These are phyloP conservation scores for Henningerozyma blattae DNA, from an alignment of 805 yeast species.

Conservation along the genomic window DNA sequence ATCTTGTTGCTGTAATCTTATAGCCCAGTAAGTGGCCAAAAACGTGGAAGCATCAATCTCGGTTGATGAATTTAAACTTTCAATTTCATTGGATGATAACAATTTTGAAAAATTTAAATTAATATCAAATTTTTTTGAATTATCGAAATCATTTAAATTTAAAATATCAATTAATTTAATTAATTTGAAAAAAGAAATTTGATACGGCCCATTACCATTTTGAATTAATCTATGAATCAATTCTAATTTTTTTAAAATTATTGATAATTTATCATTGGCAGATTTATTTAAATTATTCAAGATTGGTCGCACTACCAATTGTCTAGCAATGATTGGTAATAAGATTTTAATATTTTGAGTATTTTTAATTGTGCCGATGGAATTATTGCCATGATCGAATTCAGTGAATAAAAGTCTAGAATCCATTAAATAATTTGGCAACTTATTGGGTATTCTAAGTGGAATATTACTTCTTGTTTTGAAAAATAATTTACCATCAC, in stretches of 20 bases:
- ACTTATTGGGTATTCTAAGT: constrained; percentile 38
- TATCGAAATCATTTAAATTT: neutral
- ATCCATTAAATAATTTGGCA: constrained; percentile 9
- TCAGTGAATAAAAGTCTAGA: constrained; percentile 4
- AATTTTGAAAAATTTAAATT: neutral
- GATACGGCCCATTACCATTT: constrained; percentile 28
- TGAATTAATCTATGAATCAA: constrained; percentile 35
- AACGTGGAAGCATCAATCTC: constrained; percentile 13
- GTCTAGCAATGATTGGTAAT: constrained; percentile 26
- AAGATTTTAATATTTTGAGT: constrained; percentile 16
- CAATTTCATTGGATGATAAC: neutral
- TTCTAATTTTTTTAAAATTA: constrained; percentile 32
- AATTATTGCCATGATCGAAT: constrained; percentile 13
- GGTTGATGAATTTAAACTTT: neutral
- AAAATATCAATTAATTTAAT: constrained; percentile 24
- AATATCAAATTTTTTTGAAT: constrained; percentile 1
- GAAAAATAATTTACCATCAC: constrained; percentile 45
- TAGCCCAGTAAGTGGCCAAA: constrained; percentile 36
- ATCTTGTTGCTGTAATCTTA: constrained; percentile 34
- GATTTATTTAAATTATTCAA: constrained; percentile 28
- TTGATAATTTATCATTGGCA: constrained; percentile 31
- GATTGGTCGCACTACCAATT: constrained; percentile 19
- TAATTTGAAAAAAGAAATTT: constrained; percentile 29
- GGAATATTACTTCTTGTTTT: constrained; percentile 33
- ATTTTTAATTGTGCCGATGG: constrained; percentile 22